These are phyloP conservation scores for Wickerhamomyces mucosus DNA, from an alignment of 805 yeast species.

Conservation along the genomic window DNA sequence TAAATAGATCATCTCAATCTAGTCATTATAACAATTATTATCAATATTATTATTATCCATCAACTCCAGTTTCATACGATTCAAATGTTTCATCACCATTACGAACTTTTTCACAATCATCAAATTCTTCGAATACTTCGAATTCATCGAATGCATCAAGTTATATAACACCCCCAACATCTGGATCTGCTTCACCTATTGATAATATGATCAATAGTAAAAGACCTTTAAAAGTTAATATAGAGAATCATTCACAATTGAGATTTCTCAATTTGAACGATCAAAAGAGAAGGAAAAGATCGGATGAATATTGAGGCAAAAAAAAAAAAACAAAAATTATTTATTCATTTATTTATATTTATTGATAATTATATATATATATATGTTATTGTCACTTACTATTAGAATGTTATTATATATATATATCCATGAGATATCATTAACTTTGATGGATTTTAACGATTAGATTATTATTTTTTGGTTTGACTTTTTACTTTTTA, in stretches of 20 bases:
- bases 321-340: conserved; percentile 6
- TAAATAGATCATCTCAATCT: conserved; percentile 4
- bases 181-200: conserved; percentile 12
- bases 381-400: too few species aligned
- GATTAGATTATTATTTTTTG: background rate
- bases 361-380: background rate
- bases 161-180: conserved; percentile 12
- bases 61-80: conserved; percentile 14
- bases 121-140: conserved; percentile 6
- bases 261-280: too few species aligned
- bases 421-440: conserved; percentile 5
- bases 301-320: too few species aligned
- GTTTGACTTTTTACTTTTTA: background rate
- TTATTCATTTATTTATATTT: conserved; percentile 3
- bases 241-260: too few species aligned
- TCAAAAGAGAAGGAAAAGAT: too few species aligned
- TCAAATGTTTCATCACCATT: conserved; percentile 13
- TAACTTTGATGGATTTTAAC: conserved; percentile 3
- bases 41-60: conserved; percentile 10
- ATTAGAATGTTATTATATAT: too few species aligned
- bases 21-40: too few species aligned
- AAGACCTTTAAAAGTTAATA: conserved; percentile 6
- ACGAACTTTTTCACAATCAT: too few species aligned
- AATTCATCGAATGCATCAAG: conserved; percentile 13
- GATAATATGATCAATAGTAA: conserved; percentile 1